phyloP scores from a whole-genome alignment of 148 eudicot genomes.

The Rheum nobile region DNA sequence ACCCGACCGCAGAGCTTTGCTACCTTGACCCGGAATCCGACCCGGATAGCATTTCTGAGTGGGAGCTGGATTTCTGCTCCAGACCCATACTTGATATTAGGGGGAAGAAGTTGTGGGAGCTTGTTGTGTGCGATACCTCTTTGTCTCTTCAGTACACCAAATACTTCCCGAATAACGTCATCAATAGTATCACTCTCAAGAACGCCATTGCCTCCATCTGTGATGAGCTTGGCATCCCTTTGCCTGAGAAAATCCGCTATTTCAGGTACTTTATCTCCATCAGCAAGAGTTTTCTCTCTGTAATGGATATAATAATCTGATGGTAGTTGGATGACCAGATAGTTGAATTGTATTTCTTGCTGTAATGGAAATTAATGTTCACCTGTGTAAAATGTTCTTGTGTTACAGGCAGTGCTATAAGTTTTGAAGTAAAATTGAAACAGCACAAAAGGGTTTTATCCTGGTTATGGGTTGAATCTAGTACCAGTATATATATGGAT shows the following conservation, averaged over 20 bases:
- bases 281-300: neutral
- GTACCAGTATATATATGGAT: neutral
- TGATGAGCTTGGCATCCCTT: constrained; percentile 76
- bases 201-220: constrained; percentile 52
- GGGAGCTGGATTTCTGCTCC: constrained; percentile 96
- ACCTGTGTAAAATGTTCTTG: neutral
- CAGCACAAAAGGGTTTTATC: neutral
- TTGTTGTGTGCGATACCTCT: constrained; percentile 71
- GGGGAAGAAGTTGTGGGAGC: constrained; percentile 97
- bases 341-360: neutral
- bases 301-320: neutral
- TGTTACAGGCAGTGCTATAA: no score
- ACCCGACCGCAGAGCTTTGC: constrained; percentile 76
- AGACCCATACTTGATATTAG: constrained; percentile 91
- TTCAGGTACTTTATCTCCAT: constrained; percentile 43
- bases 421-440: neutral
- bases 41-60: constrained; percentile 53
- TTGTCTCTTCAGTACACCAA: constrained; percentile 82
- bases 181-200: constrained; percentile 80
- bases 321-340: no score
- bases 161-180: constrained; percentile 86
- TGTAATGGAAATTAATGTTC: neutral
- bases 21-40: constrained; percentile 67
- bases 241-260: constrained; percentile 70
- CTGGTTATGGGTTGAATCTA: neutral